Evolutionary conservation across 2,329 filamentous ascomycete genomes (phyloP).

Genomic region (Fusarium sublunatum): DNA sequence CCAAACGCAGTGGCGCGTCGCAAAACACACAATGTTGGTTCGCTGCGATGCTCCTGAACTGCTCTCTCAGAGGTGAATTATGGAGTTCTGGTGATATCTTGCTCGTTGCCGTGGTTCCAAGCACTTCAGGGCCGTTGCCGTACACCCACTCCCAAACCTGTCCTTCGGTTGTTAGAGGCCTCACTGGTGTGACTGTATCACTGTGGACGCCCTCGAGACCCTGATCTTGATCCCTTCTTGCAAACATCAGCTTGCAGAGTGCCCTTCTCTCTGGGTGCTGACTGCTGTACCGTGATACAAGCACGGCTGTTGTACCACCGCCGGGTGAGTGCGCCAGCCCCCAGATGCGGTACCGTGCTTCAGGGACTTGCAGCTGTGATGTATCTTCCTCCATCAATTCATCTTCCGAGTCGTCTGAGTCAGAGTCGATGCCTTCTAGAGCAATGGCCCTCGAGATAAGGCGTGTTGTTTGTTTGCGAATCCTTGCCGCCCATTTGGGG

Average conservation of each 20-base stretch:
- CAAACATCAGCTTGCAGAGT: constrained; percentile 54
- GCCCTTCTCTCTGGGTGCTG: constrained; percentile 59
- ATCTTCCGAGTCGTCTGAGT: constrained; percentile 49
- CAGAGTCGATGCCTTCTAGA: constrained; percentile 52
- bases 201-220: constrained; percentile 4
- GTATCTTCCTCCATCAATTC: constrained; percentile 49
- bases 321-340: constrained; percentile 64
- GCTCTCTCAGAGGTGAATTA: constrained; percentile 48
- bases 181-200: constrained; percentile 1
- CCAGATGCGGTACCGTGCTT: constrained; percentile 64
- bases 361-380: constrained; percentile 57
- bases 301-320: constrained; percentile 62
- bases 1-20: constrained; percentile 48
- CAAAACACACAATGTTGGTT: constrained; percentile 63
- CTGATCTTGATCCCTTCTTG: constrained; percentile 43
- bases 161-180: constrained; percentile 60
- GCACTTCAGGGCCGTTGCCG: constrained; percentile 60
- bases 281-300: constrained; percentile 62
- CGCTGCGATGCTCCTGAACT: constrained; percentile 53
- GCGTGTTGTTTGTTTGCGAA: constrained; percentile 58
- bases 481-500: constrained; percentile 61
- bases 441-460: constrained; percentile 59
- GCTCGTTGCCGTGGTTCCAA: constrained; percentile 51
- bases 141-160: constrained; percentile 70
- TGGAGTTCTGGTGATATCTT: constrained; percentile 27